Base-by-base conservation (phyloP, 495 filamentous ascomycete species). In the Aspergillus mulundensis region DNA sequence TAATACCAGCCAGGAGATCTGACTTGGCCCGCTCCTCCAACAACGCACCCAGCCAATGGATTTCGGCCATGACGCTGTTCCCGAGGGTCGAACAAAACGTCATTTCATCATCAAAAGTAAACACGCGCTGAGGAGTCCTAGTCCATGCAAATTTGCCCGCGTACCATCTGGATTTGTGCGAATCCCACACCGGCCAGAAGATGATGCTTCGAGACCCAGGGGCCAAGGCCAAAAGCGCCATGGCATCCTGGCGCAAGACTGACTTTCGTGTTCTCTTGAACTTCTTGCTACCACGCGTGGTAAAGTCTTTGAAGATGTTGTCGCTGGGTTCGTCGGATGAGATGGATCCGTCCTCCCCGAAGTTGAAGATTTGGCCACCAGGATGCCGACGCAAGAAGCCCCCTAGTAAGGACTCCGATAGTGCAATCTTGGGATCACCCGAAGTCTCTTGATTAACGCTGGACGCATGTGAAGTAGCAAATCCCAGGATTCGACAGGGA, bases 1-100 rank as follows among this genome's bases (percentile, higher is more conserved):
- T 55, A 32, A 60, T 81, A 18, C 79, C 83, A 0, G 79, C 81
- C 34, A 88, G 81, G 56, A 87, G 83, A 34, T 82, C 82, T 1
- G 78, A 73, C 60, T 88, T 87, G 34, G 74, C 74, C 36, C 62
- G 64, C 45, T 78, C 69, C 19, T 73, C 71, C 40, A 53, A 54
- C 41, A 69, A 66, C 10, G 66, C 66, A 50, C 75, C 70, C 18
- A 86, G 58, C 28, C 78, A 75, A 3, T 74, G 70, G 0, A 84
- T 75, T 54, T 84, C 81, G 14, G 78, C 78, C 80, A 84, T 85
- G 56, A 82, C 69, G 21, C 70, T 76, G 51, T 81, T 81, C 16
- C 76, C 75, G 65, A 86, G 83, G 0, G 81, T 79, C 23, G 71
- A 69, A 20, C 79, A 61, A 52, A 74, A 72, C 18, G 70, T 70